Evolutionary conservation across 116 monocot species (phyloP).

Genomic region (Papilionanthe hybrid): DNA sequence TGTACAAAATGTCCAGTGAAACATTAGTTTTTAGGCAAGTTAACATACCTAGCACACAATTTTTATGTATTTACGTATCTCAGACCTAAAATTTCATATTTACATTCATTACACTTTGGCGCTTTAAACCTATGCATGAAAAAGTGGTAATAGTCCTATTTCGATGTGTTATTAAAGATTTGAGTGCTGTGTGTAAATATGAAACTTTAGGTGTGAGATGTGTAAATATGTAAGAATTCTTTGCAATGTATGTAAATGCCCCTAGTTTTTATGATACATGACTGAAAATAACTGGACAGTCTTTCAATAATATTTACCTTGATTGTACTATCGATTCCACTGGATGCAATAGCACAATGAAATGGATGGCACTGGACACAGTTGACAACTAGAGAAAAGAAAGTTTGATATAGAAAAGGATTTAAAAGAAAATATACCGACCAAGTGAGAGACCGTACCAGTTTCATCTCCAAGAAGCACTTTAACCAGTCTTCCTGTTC

Average conservation of each 20-base stretch:
- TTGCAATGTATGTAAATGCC: no score
- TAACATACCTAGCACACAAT: no score
- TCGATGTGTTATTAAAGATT: no score
- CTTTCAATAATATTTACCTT: conserved; percentile 43
- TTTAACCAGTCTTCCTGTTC: conserved; percentile 83
- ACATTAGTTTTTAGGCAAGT: background rate
- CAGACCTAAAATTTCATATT: no score
- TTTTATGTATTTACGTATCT: no score
- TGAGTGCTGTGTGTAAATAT: no score
- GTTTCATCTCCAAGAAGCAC: conserved; percentile 81
- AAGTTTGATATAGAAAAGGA: conserved; percentile 2
- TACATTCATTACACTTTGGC: no score
- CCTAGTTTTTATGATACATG: background rate
- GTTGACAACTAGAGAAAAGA: conserved; percentile 70
- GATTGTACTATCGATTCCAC: conserved; percentile 90
- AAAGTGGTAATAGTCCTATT: no score
- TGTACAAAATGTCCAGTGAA: conserved; percentile 17
- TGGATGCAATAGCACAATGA: conserved; percentile 88
- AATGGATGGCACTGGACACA: conserved; percentile 96
- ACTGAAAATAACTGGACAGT: background rate
- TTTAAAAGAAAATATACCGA: background rate
- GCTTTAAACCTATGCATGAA: no score
- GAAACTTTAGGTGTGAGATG: no score
- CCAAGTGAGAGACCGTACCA: conserved; percentile 33
- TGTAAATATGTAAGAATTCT: no score